A percentile compares a stretch with the other conserved stretches of the same genome.
These are phyloP conservation scores for Marvania coccoides DNA, from an alignment of 139 green algal genomes.

Conservation along the genomic window DNA sequence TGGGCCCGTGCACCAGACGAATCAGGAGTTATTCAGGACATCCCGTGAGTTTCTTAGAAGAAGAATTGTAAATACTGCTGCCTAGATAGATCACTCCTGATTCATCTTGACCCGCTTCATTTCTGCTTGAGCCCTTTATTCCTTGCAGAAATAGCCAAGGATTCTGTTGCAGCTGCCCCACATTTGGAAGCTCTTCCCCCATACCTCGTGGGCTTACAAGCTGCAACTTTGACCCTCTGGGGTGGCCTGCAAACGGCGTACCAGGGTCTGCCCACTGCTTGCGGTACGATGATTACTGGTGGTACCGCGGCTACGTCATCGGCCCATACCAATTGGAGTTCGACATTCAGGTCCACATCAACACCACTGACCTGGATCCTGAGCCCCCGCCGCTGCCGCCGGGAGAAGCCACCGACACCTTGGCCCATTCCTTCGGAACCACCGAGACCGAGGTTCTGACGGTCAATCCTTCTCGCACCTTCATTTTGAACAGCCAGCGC, in stretches of 20 bases:
- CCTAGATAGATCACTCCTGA: no score
- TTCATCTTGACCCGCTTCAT: no score
- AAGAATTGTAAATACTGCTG: no score
- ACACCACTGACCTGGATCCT: neutral
- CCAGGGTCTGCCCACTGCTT: slow-evolving; percentile 65
- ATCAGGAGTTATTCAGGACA: neutral
- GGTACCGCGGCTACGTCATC: slow-evolving; percentile 66
- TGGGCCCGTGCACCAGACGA: slow-evolving; percentile 41
- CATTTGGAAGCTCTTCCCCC: neutral
- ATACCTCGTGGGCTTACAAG: neutral
- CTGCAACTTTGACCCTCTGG: neutral
- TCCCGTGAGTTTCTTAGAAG: slow-evolving; percentile 25
- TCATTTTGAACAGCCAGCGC: slow-evolving; percentile 15
- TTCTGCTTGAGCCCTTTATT: no score
- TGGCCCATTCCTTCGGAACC: neutral
- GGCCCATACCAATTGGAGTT: slow-evolving; percentile 54
- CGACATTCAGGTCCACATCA: slow-evolving; percentile 37
- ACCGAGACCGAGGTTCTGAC: slow-evolving; percentile 28
- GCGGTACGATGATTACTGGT: slow-evolving; percentile 46
- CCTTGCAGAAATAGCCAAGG: slow-evolving; percentile 61
- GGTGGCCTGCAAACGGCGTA: neutral
- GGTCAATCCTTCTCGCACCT: slow-evolving; percentile 45
- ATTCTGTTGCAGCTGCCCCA: slow-evolving; percentile 65
- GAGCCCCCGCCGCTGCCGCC: no score
- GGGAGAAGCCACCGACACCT: no score